A percentile compares a stretch with the other conserved stretches of the same genome.
Conservation (phyloP, 2,329 filamentous ascomycete genomes). For the Colletotrichum graminicola region DNA sequence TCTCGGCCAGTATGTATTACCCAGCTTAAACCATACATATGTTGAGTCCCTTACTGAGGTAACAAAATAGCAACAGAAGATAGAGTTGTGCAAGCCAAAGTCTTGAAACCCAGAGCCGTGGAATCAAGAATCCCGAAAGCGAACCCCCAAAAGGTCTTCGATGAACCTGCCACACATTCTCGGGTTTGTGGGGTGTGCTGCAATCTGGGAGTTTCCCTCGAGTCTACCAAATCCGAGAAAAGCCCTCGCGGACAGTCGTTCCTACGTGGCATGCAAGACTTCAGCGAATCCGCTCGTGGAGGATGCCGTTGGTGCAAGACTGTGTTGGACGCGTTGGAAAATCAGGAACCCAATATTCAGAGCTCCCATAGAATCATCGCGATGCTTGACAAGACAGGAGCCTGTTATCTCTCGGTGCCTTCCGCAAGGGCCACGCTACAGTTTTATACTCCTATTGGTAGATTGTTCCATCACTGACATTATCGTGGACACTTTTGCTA, state of each 20-base stretch:
- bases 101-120: background rate
- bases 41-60: background rate
- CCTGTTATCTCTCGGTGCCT: background rate
- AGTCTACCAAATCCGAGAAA: background rate
- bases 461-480: background rate
- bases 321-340: background rate
- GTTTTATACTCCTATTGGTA: background rate
- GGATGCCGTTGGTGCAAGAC: background rate
- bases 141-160: background rate
- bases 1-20: background rate
- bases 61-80: background rate
- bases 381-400: background rate
- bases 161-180: background rate
- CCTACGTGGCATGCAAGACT: background rate
- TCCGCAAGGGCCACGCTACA: background rate
- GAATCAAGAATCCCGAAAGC: too few relatives aligned
- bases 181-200: background rate
- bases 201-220: background rate
- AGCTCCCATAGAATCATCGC: background rate
- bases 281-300: background rate
- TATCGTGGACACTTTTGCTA: background rate
- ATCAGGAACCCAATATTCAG: background rate
- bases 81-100: background rate
- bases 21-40: background rate
- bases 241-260: background rate